Evolutionary conservation across 139 green algal species (phyloP).

Genomic region (Bryopsis sp.): DNA sequence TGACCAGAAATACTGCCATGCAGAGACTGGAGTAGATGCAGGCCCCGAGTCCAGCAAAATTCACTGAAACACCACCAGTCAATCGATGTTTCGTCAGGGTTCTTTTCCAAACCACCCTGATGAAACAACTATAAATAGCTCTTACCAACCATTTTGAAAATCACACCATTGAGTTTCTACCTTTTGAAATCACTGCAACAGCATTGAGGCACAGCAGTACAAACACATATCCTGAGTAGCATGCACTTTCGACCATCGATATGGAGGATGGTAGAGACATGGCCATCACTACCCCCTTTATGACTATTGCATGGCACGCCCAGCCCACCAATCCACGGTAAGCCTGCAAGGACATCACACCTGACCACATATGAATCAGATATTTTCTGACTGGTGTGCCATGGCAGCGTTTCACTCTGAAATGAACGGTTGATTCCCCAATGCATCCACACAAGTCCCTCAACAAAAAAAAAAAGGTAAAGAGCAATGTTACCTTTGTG

Average conservation of each 20-base stretch:
- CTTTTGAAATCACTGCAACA: constrained; percentile 25
- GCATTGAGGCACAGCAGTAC: constrained; percentile 39
- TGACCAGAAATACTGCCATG: constrained; percentile 82
- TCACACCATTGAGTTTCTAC: constrained; percentile 17
- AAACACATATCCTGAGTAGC: constrained; percentile 81
- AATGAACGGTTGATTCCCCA: not conserved
- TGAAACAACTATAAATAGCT: not conserved
- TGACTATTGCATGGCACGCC: constrained; percentile 6
- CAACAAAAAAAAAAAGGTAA: not conserved
- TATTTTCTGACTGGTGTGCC: not conserved
- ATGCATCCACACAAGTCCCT: not conserved
- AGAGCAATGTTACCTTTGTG: constrained; percentile 36
- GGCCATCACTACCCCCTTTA: constrained; percentile 54
- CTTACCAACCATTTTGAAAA: not conserved
- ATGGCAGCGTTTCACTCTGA: not conserved
- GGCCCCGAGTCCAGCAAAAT: constrained; percentile 45
- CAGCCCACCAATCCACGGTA: constrained; percentile 17
- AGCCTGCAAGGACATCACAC: constrained; percentile 3
- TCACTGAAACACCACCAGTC: constrained; percentile 26
- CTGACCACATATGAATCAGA: not conserved
- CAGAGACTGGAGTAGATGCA: constrained; percentile 68
- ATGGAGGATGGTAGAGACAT: constrained; percentile 48
- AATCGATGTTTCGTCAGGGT: not conserved
- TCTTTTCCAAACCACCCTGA: not conserved
- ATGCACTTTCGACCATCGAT: constrained; percentile 70